Evolutionary conservation across 345 rosid genomes (phyloP).

Genomic region (Populus ilicifolia): DNA sequence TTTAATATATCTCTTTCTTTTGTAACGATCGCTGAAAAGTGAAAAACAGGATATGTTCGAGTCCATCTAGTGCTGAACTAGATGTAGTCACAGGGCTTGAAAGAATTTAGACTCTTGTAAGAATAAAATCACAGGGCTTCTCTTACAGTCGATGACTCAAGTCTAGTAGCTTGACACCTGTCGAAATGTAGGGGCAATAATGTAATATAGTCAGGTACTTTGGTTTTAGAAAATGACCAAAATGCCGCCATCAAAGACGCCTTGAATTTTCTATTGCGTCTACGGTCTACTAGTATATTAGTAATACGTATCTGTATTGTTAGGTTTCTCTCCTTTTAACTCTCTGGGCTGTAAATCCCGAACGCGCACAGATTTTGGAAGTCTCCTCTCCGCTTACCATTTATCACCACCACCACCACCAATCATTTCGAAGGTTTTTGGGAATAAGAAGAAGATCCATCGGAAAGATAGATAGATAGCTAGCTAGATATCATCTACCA

Average conservation of each 20-base stretch:
- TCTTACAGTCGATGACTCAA: background rate
- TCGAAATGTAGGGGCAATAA: background rate
- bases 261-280: background rate
- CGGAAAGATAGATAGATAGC: background rate
- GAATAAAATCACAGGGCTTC: background rate
- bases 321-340: no score
- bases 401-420: background rate
- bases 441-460: background rate
- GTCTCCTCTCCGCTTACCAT: background rate
- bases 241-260: constrained; percentile 2
- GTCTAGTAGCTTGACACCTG: background rate
- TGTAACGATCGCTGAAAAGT: no score
- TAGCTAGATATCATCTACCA: background rate
- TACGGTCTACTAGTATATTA: background rate
- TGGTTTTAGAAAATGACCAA: background rate
- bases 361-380: background rate
- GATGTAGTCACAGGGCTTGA: no score
- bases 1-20: no score
- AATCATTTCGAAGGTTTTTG: background rate
- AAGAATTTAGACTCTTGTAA: background rate
- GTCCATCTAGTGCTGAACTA: no score
- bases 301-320: background rate
- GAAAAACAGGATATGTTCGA: no score
- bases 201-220: background rate
- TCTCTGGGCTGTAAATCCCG: background rate